Conservation (phyloP, 2,329 filamentous ascomycete genomes). For the Teratosphaeria epicoccoides region DNA sequence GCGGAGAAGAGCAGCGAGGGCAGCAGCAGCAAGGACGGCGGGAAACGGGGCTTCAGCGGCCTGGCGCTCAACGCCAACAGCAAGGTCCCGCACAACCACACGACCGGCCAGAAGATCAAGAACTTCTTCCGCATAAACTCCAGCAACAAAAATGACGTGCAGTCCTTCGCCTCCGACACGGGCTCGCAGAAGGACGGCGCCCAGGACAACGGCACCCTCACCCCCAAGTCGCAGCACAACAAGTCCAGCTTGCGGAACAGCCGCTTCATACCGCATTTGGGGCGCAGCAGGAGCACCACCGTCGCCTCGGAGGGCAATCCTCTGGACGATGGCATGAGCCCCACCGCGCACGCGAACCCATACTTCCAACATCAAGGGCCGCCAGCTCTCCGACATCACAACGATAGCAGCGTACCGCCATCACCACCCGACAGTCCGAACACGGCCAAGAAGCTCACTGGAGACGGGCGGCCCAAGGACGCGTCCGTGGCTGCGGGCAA, state of each 20-base stretch:
- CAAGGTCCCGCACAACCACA: conserved; percentile 31
- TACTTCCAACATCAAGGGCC: conserved; percentile 97
- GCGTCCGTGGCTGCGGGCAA: conserved; percentile 69
- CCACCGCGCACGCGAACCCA: conserved; percentile 87
- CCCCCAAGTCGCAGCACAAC: conserved; percentile 44
- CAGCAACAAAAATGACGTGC: conserved; percentile 33
- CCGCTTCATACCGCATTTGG: conserved; percentile 77
- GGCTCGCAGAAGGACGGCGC: conserved; percentile 17
- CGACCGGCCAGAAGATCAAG: conserved; percentile 53
- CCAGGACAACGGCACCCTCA: conserved; percentile 32
- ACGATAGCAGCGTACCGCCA: conserved; percentile 83
- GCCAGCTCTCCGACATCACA: conserved; percentile 85
- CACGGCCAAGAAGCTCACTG: conserved; percentile 57
- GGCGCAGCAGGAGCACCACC: conserved; percentile 78
- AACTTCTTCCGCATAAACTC: conserved; percentile 59
- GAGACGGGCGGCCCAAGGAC: conserved; percentile 48
- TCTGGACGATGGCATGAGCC: conserved; percentile 78
- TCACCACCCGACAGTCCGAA: conserved; percentile 85
- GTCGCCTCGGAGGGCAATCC: conserved; percentile 87
- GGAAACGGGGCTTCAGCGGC: conserved; percentile 40
- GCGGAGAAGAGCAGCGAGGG: background rate
- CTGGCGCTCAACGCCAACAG: conserved; percentile 34
- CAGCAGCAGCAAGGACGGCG: conserved; percentile 1
- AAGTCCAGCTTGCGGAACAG: conserved; percentile 64
- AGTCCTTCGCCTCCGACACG: conserved; percentile 24